Percentiles rank a stretch among this genome's conserved stretches.
Conservation (phyloP, 768 basidiomycete species). For the Rhizopogon vesiculosus region DNA sequence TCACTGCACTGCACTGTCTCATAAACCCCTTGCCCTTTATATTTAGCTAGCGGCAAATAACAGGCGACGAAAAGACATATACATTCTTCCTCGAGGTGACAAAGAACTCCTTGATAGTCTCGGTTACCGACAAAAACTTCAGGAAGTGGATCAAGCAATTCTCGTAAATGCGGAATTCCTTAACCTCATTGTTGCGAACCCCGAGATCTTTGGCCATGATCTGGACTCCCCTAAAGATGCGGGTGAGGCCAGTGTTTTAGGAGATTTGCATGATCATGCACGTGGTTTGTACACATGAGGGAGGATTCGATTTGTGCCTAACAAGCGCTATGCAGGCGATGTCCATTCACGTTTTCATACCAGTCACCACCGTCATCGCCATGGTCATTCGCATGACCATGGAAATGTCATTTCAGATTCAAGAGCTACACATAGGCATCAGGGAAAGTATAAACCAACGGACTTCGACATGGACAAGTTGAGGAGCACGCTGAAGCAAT, state of each 20-base stretch:
- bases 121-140: constrained; percentile 77
- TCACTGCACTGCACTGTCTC: constrained; percentile 4
- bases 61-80: constrained; percentile 72
- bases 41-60: constrained; percentile 54
- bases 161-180: constrained; percentile 77
- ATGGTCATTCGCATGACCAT: constrained; percentile 22
- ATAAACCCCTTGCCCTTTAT: background rate
- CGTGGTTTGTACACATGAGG: constrained; percentile 1
- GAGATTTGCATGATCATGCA: background rate
- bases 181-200: constrained; percentile 65
- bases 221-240: constrained; percentile 11
- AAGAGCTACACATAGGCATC: constrained; percentile 8
- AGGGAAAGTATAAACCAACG: constrained; percentile 40
- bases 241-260: constrained; percentile 19
- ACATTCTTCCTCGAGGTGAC: constrained; percentile 63
- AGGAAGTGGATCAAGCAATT: constrained; percentile 78
- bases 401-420: constrained; percentile 7
- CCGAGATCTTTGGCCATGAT: constrained; percentile 74
- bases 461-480: constrained; percentile 89
- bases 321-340: constrained; percentile 11
- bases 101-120: constrained; percentile 61
- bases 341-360: constrained; percentile 29
- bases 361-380: constrained; percentile 29
- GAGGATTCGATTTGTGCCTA: constrained; percentile 5
- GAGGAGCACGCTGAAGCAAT: constrained; percentile 86